Conservation (phyloP, 2,329 filamentous ascomycete genomes). For the Fusarium sulawesiense region DNA sequence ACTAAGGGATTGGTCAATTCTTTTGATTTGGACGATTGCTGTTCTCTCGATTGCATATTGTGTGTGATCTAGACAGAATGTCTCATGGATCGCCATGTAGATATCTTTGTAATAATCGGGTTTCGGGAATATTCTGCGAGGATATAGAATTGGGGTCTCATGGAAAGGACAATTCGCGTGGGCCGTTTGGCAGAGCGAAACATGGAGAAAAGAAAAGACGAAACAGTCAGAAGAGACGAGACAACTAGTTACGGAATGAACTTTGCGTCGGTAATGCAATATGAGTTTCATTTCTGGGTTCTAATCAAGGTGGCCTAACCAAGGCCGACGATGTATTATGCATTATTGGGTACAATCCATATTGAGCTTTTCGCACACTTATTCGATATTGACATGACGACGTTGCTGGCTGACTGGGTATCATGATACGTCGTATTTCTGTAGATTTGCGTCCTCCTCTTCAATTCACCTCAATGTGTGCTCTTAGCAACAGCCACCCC, state of each 20-base stretch:
- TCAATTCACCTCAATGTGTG: slow-evolving; percentile 8
- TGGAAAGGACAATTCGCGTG: slow-evolving; percentile 34
- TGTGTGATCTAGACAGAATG: slow-evolving; percentile 29
- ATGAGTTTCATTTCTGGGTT: slow-evolving; percentile 40
- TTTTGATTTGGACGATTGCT: slow-evolving; percentile 15
- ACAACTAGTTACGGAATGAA: slow-evolving; percentile 37
- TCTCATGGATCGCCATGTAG: slow-evolving; percentile 23
- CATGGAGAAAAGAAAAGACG: slow-evolving; percentile 35
- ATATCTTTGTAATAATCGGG: slow-evolving; percentile 28
- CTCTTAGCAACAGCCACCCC: slow-evolving; percentile 62
- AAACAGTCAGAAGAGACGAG: slow-evolving; percentile 39
- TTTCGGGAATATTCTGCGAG: slow-evolving; percentile 30
- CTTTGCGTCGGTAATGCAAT: slow-evolving; percentile 48
- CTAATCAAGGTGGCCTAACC: slow-evolving; percentile 34
- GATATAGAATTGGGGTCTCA: slow-evolving; percentile 41
- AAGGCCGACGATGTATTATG: slow-evolving; percentile 46
- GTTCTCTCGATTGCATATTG: slow-evolving; percentile 23
- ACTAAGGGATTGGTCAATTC: slow-evolving; percentile 52
- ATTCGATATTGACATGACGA: slow-evolving; percentile 41
- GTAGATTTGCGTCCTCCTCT: slow-evolving; percentile 30
- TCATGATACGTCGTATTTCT: slow-evolving; percentile 46
- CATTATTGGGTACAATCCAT: slow-evolving; percentile 50
- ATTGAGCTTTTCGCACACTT: slow-evolving; percentile 45
- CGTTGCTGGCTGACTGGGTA: slow-evolving; percentile 46
- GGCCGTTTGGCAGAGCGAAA: slow-evolving; percentile 39